A percentile compares a stretch with the other conserved stretches of the same genome.
phyloP scores from a whole-genome alignment of 1,139 yeast genomes.

The Yamadazyma dushanensis region DNA sequence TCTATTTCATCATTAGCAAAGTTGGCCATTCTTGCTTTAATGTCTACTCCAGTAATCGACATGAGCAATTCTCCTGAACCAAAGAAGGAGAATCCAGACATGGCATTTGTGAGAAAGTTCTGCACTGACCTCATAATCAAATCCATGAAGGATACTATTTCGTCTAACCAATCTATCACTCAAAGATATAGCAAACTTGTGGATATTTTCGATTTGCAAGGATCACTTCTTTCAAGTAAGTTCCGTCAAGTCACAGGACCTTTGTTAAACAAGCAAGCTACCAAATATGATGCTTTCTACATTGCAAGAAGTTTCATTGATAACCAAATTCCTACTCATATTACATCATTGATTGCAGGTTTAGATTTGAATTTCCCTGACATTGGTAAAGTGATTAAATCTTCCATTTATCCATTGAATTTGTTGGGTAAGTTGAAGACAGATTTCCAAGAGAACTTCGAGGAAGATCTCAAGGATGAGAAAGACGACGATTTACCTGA shows the following conservation, averaged over 20 bases:
- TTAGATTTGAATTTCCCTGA: conserved; percentile 74
- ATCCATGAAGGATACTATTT: conserved; percentile 53
- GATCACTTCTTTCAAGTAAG: conserved; percentile 43
- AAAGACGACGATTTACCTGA: conserved; percentile 28
- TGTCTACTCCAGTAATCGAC: conserved; percentile 52
- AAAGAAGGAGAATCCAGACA: conserved; percentile 61
- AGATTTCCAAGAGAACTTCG: conserved; percentile 58
- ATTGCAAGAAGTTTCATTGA: conserved; percentile 68
- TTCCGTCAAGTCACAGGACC: conserved; percentile 45
- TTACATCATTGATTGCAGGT: conserved; percentile 59
- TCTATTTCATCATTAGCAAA: conserved; percentile 54
- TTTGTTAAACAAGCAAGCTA: conserved; percentile 46
- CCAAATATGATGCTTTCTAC: conserved; percentile 57
- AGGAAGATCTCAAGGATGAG: conserved; percentile 43
- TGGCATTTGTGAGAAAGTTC: conserved; percentile 71
- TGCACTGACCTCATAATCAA: conserved; percentile 71
- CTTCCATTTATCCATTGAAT: conserved; percentile 61
- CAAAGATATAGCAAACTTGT: conserved; percentile 53
- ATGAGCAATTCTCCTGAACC: conserved; percentile 44
- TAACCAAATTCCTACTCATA: conserved; percentile 56
- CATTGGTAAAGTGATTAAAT: conserved; percentile 56
- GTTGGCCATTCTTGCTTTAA: conserved; percentile 57
- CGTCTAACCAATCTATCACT: conserved; percentile 23
- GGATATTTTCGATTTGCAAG: conserved; percentile 56
- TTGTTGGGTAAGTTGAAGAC: conserved; percentile 62